Evolutionary conservation across 2,329 filamentous ascomycete species (phyloP).

Genomic region (Aspergillus sclerotialis): DNA sequence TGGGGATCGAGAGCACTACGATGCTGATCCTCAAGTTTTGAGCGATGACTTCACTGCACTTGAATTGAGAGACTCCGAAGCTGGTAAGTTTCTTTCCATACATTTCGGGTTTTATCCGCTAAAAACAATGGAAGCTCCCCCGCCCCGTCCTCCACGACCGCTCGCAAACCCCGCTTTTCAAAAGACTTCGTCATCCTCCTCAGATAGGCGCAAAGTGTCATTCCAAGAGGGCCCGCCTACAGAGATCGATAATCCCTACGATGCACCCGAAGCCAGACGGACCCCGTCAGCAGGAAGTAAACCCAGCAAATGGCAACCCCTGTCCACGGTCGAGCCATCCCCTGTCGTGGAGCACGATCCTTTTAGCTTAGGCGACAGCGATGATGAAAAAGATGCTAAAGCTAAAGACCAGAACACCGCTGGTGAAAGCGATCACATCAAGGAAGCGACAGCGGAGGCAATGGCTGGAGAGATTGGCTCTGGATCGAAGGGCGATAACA

Average conservation of each 20-base stretch:
- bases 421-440: conserved; percentile 53
- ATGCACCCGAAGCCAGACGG: conserved; percentile 53
- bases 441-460: conserved; percentile 53
- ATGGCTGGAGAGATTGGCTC: conserved; percentile 35
- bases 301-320: conserved; percentile 92
- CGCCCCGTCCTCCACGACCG: conserved; percentile 53
- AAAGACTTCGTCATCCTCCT: conserved; percentile 58
- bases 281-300: conserved; percentile 49
- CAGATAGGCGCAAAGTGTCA: conserved; percentile 46
- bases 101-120: conserved; percentile 2
- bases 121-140: conserved; percentile 39
- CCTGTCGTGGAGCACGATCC: conserved; percentile 89
- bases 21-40: conserved; percentile 85
- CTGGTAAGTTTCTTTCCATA: conserved; percentile 24
- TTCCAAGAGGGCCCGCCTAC: conserved; percentile 62
- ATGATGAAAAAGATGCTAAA: conserved; percentile 80
- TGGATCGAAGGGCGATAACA: conserved; percentile 17
- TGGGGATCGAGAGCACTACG: conserved; percentile 84
- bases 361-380: conserved; percentile 91
- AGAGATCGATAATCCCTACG: conserved; percentile 71
- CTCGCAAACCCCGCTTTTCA: conserved; percentile 73
- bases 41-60: conserved; percentile 76
- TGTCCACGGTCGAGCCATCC: conserved; percentile 76
- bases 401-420: conserved; percentile 50
- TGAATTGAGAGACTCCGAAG: conserved; percentile 56